Evolutionary conservation across 768 basidiomycete species (phyloP).

Genomic region (Hypholoma sublateritium): DNA sequence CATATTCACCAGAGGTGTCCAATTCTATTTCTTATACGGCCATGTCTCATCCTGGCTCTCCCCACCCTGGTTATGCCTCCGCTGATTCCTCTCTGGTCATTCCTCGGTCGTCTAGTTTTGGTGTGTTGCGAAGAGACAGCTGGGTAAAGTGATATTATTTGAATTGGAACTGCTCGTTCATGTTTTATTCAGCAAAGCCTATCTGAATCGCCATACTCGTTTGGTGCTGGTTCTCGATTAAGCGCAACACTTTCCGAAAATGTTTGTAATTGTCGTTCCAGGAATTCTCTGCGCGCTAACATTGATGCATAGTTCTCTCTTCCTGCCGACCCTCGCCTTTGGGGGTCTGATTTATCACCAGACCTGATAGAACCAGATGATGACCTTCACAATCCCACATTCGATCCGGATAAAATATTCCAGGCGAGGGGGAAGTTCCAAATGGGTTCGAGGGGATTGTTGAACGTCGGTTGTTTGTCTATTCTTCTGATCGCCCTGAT

Average conservation of each 20-base stretch:
- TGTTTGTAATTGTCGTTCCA: constrained; percentile 23
- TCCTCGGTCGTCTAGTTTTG: constrained; percentile 31
- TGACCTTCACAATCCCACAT: constrained; percentile 68
- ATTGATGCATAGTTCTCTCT: constrained; percentile 52
- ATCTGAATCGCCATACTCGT: constrained; percentile 46
- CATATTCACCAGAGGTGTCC: too few species aligned
- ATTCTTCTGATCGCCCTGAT: constrained; percentile 49
- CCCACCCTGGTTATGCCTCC: constrained; percentile 29
- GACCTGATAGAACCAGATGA: constrained; percentile 67
- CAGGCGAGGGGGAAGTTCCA: constrained; percentile 35
- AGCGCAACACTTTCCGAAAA: constrained; percentile 43
- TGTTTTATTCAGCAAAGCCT: constrained; percentile 25
- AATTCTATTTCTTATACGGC: background rate
- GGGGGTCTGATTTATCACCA: constrained; percentile 61
- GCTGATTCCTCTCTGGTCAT: constrained; percentile 31
- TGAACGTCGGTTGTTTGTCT: constrained; percentile 71
- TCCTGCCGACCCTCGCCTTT: constrained; percentile 61
- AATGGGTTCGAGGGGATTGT: constrained; percentile 60
- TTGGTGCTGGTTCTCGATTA: constrained; percentile 37
- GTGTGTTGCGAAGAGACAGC: constrained; percentile 39
- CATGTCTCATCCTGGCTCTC: constrained; percentile 31
- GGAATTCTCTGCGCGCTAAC: background rate
- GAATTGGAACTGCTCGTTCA: background rate
- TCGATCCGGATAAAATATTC: constrained; percentile 23
- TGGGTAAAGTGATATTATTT: constrained; percentile 28